Evolutionary conservation across 2,329 filamentous ascomycete genomes (phyloP), one percentile per base, ranked within the genome.

Genomic region (Colletotrichum incanum): DNA sequence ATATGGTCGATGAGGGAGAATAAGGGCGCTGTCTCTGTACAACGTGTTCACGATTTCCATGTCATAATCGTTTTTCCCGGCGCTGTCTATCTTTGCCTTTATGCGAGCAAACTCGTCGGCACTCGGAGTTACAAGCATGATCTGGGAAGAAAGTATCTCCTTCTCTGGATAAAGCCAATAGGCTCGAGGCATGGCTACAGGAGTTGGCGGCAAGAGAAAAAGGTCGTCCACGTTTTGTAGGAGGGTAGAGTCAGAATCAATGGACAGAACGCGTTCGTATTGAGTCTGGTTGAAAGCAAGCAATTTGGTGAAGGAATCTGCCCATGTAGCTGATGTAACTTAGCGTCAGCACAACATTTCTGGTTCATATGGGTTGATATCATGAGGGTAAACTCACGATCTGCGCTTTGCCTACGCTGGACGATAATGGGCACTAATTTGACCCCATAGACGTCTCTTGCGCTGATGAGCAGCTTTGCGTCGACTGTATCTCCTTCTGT

Each of bases 41-140:
- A 91, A 86, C 14, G 87, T 80, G 76, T 94, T 93, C 62, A 93
- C 80, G 3, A 93, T 83, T 76, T 93, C 91, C 91, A 93, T 93
- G 76, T 93, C 91, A 76, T 89, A 92, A 47, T 88, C 77, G 60
- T 74, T 68, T 5, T 50, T n/a, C 3, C 72, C 67, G n/a, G 73
- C 75, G 7, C 68, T 50, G 41, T 77, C 74, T 49, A 82, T 76
- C 12, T 71, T 73, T 34, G 62, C 65, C 50, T 74, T 73, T 60
- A 84, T 74, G 56, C 81, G 79, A 34, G 73, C 67, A 72, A 88
- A 87, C 75, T 91, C 89, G 52, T 79, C 76, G 50, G 82, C 78
- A n/a, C 86, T 87, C 0, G 92, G 92, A 59, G 90, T 83, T 52
- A 93, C 82, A 5, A 93, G 86, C 78, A 93, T 86, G 50, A 93